Evolutionary conservation across 768 basidiomycete species (phyloP).

Genomic region (Psilocybe cubensis): DNA sequence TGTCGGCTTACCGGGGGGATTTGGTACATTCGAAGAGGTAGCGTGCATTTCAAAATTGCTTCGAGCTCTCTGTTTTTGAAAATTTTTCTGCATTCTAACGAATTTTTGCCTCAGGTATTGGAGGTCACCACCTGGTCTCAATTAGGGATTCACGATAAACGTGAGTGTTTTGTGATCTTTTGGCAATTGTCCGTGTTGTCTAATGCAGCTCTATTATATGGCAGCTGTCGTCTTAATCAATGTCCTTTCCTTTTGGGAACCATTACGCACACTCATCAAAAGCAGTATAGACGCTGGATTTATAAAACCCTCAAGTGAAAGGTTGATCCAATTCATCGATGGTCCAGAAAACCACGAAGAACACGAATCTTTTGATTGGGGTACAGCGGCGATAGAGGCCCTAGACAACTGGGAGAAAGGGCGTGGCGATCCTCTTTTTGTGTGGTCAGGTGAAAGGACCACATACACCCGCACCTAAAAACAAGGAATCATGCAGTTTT

Average conservation of each 20-base stretch:
- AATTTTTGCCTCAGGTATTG: constrained; percentile 54
- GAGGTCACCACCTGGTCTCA: constrained; percentile 97
- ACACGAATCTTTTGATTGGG: constrained; percentile 79
- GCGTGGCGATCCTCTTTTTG: constrained; percentile 37
- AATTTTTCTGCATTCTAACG: constrained; percentile 1
- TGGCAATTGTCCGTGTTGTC: no score
- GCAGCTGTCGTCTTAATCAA: constrained; percentile 87
- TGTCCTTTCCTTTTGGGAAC: constrained; percentile 81
- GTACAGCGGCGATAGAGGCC: constrained; percentile 64
- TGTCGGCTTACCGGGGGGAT: constrained; percentile 90
- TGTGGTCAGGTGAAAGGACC: constrained; percentile 42
- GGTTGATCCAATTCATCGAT: constrained; percentile 76
- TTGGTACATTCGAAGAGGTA: constrained; percentile 95
- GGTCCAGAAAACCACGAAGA: constrained; percentile 56
- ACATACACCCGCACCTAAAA: constrained; percentile 5
- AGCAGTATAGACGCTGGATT: constrained; percentile 73
- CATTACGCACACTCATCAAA: constrained; percentile 76
- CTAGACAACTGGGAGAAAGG: constrained; percentile 60
- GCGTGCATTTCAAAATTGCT: constrained; percentile 6
- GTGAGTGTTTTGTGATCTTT: constrained; percentile 45
- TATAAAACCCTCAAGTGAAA: constrained; percentile 64
- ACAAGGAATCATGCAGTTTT: neutral
- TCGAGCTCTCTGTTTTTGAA: neutral
- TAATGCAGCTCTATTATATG: no score
- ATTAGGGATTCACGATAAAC: constrained; percentile 83